A percentile compares a stretch with the other conserved stretches of the same genome.
phyloP scores from a whole-genome alignment of 1,284 basidiomycete genomes.

The Cutaneotrichosporon curvatum region DNA sequence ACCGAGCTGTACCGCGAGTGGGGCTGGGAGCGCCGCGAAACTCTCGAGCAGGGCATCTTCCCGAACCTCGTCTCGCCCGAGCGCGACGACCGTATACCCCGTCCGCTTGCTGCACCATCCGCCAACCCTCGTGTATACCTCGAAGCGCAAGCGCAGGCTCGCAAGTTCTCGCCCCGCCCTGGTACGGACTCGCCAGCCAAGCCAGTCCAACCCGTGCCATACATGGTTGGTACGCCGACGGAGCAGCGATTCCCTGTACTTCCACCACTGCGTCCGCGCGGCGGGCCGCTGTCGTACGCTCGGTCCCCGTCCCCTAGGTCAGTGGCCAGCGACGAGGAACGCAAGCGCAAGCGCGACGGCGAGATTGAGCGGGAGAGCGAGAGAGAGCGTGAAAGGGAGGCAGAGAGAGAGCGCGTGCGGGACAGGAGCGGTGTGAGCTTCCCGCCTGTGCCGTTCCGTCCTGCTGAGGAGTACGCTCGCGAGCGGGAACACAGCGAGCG shows the following conservation, averaged over 20 bases:
- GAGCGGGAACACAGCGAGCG: too few species aligned
- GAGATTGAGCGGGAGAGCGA: neutral
- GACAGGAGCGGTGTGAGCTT: neutral
- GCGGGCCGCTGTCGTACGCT: neutral
- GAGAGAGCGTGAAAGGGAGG: neutral
- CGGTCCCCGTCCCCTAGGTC: neutral
- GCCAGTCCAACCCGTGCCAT: neutral
- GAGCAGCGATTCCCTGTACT: constrained; percentile 17
- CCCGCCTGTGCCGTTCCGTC: too few species aligned
- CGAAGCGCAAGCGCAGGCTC: neutral
- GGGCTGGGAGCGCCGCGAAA: constrained; percentile 31
- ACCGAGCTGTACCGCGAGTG: constrained; percentile 32
- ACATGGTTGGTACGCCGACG: neutral
- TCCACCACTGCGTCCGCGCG: constrained; percentile 21
- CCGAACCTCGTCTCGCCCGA: neutral
- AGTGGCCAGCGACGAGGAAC: constrained; percentile 1
- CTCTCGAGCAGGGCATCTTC: constrained; percentile 25
- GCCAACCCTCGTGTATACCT: neutral
- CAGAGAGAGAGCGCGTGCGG: neutral
- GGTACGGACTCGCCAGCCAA: neutral
- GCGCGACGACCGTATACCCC: neutral
- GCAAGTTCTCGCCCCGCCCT: neutral
- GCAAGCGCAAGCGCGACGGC: neutral
- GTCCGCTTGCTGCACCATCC: neutral
- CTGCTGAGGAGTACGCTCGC: too few species aligned